Evolutionary conservation across 352 stramenopile species (phyloP).

Genomic region (Phytophthora chlamydospora): DNA sequence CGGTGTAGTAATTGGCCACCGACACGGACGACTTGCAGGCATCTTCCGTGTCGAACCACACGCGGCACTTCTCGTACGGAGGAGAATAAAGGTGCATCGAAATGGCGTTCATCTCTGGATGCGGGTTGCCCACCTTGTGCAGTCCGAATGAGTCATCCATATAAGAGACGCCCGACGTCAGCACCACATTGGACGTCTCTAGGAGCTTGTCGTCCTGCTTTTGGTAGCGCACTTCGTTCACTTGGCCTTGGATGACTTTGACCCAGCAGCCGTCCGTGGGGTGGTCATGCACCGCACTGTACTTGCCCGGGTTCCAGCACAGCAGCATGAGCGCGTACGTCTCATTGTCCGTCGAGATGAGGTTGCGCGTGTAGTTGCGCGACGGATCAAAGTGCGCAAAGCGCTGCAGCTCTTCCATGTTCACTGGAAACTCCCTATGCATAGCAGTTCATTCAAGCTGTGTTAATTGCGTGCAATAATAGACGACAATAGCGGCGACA

Average conservation of each 20-base stretch:
- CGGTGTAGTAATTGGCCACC: slow-evolving; percentile 82
- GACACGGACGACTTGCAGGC: slow-evolving; percentile 68
- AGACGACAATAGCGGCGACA: slow-evolving; percentile 6
- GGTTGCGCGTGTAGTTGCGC: slow-evolving; percentile 94
- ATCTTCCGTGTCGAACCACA: slow-evolving; percentile 82
- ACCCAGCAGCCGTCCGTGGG: slow-evolving; percentile 93
- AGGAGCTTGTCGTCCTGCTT: slow-evolving; percentile 46
- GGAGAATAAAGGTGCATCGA: slow-evolving; percentile 94
- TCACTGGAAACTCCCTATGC: slow-evolving; percentile 48
- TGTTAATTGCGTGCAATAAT: background rate
- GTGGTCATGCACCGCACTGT: slow-evolving; percentile 94
- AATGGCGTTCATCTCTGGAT: slow-evolving; percentile 76
- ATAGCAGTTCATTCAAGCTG: background rate
- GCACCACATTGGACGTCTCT: slow-evolving; percentile 65
- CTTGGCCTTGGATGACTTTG: slow-evolving; percentile 82
- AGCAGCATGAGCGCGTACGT: slow-evolving; percentile 94
- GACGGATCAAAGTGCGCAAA: slow-evolving; percentile 87
- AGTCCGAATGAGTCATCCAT: slow-evolving; percentile 93
- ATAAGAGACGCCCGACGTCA: slow-evolving; percentile 81
- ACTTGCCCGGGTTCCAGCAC: slow-evolving; percentile 93
- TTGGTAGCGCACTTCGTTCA: slow-evolving; percentile 92
- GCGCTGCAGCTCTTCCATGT: slow-evolving; percentile 65
- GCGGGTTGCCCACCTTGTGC: slow-evolving; percentile 91
- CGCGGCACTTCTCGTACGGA: slow-evolving; percentile 91
- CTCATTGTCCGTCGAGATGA: slow-evolving; percentile 92